Conservation (phyloP, 2,329 filamentous ascomycete genomes). For the Phoma sp. region DNA sequence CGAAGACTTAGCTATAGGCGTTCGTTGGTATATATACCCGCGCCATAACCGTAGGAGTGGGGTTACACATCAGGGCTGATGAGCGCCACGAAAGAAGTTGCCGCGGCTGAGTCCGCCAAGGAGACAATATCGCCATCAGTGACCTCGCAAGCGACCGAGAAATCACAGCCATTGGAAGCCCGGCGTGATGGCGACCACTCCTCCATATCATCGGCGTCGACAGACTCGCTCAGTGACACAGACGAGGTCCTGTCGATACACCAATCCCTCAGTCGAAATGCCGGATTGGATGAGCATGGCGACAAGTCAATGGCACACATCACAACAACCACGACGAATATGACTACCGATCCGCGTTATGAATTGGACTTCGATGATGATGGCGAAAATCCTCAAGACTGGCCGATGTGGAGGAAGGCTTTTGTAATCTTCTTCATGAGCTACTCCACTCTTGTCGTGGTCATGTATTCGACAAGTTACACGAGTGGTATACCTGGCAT, state of each 20-base stretch:
- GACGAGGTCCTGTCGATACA: conserved; percentile 38
- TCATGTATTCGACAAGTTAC: conserved; percentile 76
- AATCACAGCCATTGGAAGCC: background rate
- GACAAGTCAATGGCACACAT: conserved; percentile 35
- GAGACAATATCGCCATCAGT: conserved; percentile 8
- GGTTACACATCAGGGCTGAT: background rate
- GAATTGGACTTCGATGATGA: conserved; percentile 73
- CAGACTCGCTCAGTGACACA: conserved; percentile 26
- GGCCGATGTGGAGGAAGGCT: conserved; percentile 65
- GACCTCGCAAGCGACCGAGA: background rate
- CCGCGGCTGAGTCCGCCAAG: conserved; percentile 10
- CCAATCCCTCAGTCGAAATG: conserved; percentile 43
- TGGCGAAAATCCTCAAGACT: conserved; percentile 70
- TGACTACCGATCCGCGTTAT: conserved; percentile 62
- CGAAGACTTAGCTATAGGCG: background rate
- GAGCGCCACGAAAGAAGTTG: conserved; percentile 18
- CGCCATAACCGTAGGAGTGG: background rate
- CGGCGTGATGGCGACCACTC: conserved; percentile 26
- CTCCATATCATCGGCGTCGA: conserved; percentile 36
- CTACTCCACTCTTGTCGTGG: conserved; percentile 59
- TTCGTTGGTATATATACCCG: conserved; percentile 1
- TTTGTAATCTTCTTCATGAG: conserved; percentile 62
- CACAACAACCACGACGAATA: conserved; percentile 42
- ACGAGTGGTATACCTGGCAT: conserved; percentile 74
- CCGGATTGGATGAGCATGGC: conserved; percentile 34